Base-by-base conservation (phyloP, 495 filamentous ascomycete species). In the Penicillium verhagenii region DNA sequence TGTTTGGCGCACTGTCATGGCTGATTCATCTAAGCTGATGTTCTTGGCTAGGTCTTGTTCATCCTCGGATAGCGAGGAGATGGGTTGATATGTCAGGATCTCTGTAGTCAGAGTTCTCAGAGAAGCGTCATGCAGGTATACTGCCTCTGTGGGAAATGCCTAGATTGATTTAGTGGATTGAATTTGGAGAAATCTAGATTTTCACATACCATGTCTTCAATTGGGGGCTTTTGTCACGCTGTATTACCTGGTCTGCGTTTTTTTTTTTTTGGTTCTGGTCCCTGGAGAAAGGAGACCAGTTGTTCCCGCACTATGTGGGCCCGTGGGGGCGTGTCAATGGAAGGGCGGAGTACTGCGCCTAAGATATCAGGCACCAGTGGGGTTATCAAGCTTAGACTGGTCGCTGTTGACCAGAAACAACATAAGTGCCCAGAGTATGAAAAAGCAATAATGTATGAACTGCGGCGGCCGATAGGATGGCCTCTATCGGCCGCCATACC, bases 51-150 rank as follows among this genome's bases (percentile, higher is more conserved):
- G 62, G 21, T 49, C 28, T 49, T 66, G 67, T 25, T 82, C 77
- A 31, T 72, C 67, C 39, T 79, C 75, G 14, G 77, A 60, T 0
- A 86, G 76, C 3, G 65, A 55, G 2, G 75, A 60, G 49, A 85
- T 65, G 24, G 78, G 70, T 35, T 71, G 68, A 37, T 77, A 71
- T 20, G 76, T 74, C 31, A 71, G 59, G 42, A 85, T 62, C 35
- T 74, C 66, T 11, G 79, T 78, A 6, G 71, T 64, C 37, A 79
- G 64, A 18, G 60, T 72, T 61, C 73, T 66, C 13, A 82, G 73
- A 40, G 78, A 71, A 47, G 73, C 75, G 61, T 85, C 76, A 45
- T 81, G 69, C 52, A 84, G 82, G 59, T 83, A 86, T 24, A 80
- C 67, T 35, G 68, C 61, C 54, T 67, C 66, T 37, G 66, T 69